Conservation (phyloP, 2,329 filamentous ascomycete genomes). For the Colletotrichum cordylinicola region DNA sequence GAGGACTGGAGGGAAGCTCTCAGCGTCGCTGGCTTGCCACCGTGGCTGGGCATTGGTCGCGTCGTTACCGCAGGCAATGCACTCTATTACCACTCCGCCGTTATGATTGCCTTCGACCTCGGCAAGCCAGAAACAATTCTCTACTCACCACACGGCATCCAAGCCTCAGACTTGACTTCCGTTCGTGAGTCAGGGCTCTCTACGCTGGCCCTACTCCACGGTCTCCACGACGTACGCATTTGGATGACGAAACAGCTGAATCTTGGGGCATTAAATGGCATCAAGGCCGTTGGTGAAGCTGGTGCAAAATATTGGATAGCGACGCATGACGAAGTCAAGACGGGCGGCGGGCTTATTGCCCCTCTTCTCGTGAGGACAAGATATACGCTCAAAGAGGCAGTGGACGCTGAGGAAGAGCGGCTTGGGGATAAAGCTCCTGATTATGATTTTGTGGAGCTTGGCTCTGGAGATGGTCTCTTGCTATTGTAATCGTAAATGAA, state of each 20-base stretch:
- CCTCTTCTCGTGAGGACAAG: conserved; percentile 50
- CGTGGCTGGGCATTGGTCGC: conserved; percentile 67
- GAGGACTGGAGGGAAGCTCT: conserved; percentile 29
- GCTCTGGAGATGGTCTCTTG: conserved; percentile 60
- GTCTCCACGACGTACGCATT: conserved; percentile 65
- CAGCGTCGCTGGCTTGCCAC: conserved; percentile 45
- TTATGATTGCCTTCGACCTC: conserved; percentile 60
- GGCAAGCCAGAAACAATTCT: conserved; percentile 24
- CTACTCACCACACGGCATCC: conserved; percentile 21
- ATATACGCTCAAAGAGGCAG: conserved; percentile 49
- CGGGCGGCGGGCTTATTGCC: conserved; percentile 62
- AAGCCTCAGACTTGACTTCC: conserved; percentile 42
- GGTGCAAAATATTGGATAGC: conserved; percentile 67
- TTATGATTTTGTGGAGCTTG: conserved; percentile 56
- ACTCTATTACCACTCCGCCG: conserved; percentile 66
- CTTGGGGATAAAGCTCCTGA: conserved; percentile 37
- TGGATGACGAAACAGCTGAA: conserved; percentile 62
- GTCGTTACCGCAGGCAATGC: conserved; percentile 59
- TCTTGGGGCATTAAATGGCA: conserved; percentile 66
- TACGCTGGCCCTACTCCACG: conserved; percentile 66
- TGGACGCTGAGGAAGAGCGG: conserved; percentile 38
- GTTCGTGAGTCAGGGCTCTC: conserved; percentile 50
- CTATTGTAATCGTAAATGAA: too few species aligned
- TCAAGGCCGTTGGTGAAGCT: conserved; percentile 58
- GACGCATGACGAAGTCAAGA: conserved; percentile 71